phyloP scores from a whole-genome alignment of 2,329 filamentous ascomycete genomes.

The Aureobasidium pullulans region DNA sequence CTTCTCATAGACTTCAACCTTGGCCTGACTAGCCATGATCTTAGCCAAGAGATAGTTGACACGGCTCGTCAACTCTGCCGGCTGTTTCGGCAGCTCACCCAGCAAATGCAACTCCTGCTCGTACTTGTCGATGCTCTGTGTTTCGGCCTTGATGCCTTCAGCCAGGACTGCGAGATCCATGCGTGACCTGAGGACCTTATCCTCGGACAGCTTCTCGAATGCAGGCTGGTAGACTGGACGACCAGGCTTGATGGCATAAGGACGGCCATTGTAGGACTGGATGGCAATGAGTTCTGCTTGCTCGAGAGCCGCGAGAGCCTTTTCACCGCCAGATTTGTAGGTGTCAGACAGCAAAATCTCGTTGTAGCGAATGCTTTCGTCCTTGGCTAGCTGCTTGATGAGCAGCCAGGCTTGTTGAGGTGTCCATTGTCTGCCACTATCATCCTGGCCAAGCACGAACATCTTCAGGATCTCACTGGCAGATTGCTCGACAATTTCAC shows the following conservation, averaged over 20 bases:
- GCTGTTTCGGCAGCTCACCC: slow-evolving; percentile 63
- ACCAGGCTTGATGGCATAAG: slow-evolving; percentile 68
- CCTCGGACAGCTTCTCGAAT: slow-evolving; percentile 63
- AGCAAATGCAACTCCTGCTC: slow-evolving; percentile 70
- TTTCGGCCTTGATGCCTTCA: slow-evolving; percentile 65
- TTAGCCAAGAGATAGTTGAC: slow-evolving; percentile 68
- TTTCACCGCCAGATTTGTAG: slow-evolving; percentile 66
- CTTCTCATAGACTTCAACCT: slow-evolving; percentile 64
- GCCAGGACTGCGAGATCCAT: slow-evolving; percentile 61
- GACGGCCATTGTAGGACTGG: slow-evolving; percentile 64
- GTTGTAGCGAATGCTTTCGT: slow-evolving; percentile 70
- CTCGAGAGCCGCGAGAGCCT: slow-evolving; percentile 70
- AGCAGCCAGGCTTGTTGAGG: slow-evolving; percentile 85
- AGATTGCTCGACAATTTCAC: slow-evolving; percentile 82
- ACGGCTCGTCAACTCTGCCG: slow-evolving; percentile 58
- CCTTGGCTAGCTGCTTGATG: slow-evolving; percentile 67
- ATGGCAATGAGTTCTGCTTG: slow-evolving; percentile 82
- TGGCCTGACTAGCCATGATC: slow-evolving; percentile 64
- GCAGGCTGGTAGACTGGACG: slow-evolving; percentile 82
- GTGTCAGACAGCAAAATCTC: slow-evolving; percentile 71
- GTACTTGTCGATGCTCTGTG: slow-evolving; percentile 65
- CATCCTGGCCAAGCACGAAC: slow-evolving; percentile 63
- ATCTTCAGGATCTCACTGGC: slow-evolving; percentile 89
- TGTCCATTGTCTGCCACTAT: slow-evolving; percentile 60
- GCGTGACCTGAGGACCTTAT: slow-evolving; percentile 64